phyloP scores from a whole-genome alignment of 1,284 basidiomycete genomes.

The Cutaneotrichosporon sp. region DNA sequence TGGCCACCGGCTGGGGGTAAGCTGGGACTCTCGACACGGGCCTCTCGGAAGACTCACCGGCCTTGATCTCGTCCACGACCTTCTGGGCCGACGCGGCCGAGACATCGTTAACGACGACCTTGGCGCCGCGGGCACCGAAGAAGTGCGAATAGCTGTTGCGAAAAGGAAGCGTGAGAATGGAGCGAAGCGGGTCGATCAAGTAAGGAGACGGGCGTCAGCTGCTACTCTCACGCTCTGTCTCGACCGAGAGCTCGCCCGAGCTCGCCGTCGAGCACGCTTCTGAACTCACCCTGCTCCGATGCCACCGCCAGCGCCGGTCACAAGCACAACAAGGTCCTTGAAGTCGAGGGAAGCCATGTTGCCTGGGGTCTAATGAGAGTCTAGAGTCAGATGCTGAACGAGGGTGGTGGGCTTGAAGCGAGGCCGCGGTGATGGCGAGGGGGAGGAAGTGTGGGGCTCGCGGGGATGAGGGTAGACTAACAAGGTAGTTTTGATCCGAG shows the following conservation, averaged over 20 bases:
- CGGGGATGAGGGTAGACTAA: too few species aligned
- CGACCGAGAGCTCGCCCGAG: background rate
- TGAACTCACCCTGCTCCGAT: slow-evolving; percentile 74
- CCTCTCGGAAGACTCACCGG: slow-evolving; percentile 59
- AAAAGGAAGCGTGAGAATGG: slow-evolving; percentile 1
- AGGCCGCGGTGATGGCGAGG: too few species aligned
- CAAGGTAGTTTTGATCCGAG: slow-evolving; percentile 1
- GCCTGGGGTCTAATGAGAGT: background rate
- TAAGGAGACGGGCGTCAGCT: background rate
- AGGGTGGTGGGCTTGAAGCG: too few species aligned
- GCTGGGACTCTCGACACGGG: background rate
- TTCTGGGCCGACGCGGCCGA: slow-evolving; percentile 84
- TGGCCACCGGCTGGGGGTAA: slow-evolving; percentile 72
- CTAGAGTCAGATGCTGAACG: background rate
- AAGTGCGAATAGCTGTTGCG: slow-evolving; percentile 76
- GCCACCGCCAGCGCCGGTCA: slow-evolving; percentile 96
- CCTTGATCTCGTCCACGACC: slow-evolving; percentile 86
- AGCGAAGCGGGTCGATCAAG: background rate
- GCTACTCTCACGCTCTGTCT: background rate
- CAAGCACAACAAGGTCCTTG: slow-evolving; percentile 87
- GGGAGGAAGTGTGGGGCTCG: too few species aligned
- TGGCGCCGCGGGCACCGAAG: slow-evolving; percentile 88
- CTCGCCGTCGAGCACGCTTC: background rate
- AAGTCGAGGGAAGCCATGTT: slow-evolving; percentile 57
- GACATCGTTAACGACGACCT: slow-evolving; percentile 95